phyloP scores from a whole-genome alignment of 805 yeast species.

The Naumovozyma castellii region DNA sequence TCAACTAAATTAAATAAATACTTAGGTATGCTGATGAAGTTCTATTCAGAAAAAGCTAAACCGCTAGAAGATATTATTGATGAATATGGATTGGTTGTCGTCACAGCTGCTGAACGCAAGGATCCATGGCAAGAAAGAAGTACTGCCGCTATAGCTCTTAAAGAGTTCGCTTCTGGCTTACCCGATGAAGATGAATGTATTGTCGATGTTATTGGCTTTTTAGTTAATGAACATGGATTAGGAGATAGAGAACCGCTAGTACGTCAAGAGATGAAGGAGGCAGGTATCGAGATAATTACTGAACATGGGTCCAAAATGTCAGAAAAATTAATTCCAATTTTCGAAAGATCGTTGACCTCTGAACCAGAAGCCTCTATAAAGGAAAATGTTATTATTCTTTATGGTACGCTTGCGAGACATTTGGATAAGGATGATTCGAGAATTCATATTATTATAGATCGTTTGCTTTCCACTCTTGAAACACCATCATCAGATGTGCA shows the following conservation, averaged over 20 bases:
- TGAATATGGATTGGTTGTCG: constrained; percentile 67
- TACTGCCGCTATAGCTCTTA: constrained; percentile 65
- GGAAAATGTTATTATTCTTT: constrained; percentile 75
- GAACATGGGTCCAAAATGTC: constrained; percentile 55
- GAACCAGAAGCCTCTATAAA: constrained; percentile 40
- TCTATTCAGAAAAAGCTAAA: constrained; percentile 50
- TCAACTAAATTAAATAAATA: constrained; percentile 26
- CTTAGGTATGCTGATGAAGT: constrained; percentile 39
- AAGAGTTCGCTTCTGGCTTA: constrained; percentile 43
- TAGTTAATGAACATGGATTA: constrained; percentile 53
- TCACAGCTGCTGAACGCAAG: constrained; percentile 47
- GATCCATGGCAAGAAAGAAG: constrained; percentile 83
- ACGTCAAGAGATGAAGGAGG: constrained; percentile 75
- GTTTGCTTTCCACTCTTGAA: constrained; percentile 64
- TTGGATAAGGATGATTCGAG: constrained; percentile 58
- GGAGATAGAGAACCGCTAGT: constrained; percentile 69
- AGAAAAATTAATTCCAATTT: constrained; percentile 71
- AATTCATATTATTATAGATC: constrained; percentile 52
- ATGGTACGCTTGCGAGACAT: constrained; percentile 88
- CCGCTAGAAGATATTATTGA: constrained; percentile 76
- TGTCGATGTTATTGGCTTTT: constrained; percentile 48
- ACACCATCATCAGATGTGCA: constrained; percentile 90
- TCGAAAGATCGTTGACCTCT: constrained; percentile 51
- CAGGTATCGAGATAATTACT: constrained; percentile 70
- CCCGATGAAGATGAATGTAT: constrained; percentile 33